Evolutionary conservation across 192 early-diverging fungal species (phyloP).

Genomic region (Anaeromyces robustus): DNA sequence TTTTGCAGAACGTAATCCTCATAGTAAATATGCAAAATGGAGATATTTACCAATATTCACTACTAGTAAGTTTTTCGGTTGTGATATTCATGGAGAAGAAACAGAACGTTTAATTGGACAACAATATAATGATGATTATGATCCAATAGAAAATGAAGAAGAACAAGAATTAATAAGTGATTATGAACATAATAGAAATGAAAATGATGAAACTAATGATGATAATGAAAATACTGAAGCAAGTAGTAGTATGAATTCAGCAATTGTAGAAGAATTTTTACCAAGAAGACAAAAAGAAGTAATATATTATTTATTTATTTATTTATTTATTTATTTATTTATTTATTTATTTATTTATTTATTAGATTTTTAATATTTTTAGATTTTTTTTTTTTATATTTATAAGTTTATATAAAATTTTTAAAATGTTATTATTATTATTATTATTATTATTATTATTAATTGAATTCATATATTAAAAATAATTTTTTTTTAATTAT

Average conservation of each 20-base stretch:
- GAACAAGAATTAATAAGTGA: background rate
- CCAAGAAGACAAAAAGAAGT: background rate
- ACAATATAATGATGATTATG: background rate
- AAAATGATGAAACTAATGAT: background rate
- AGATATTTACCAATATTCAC: background rate
- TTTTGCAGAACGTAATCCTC: slow-evolving; percentile 55
- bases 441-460: too few relatives aligned
- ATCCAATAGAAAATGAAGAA: background rate
- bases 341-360: too few relatives aligned
- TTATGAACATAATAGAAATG: background rate
- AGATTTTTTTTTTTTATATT: too few relatives aligned
- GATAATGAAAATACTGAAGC: too few relatives aligned
- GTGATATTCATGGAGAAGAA: background rate
- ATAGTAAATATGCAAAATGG: background rate
- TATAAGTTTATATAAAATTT: too few relatives aligned
- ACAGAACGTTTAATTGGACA: background rate
- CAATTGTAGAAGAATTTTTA: background rate
- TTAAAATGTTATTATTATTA: too few relatives aligned
- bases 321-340: too few relatives aligned
- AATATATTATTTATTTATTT: too few relatives aligned
- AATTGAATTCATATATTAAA: too few relatives aligned
- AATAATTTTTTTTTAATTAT: too few relatives aligned
- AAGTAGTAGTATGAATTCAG: background rate
- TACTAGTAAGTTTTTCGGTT: background rate
- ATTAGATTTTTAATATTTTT: too few relatives aligned